Conservation (phyloP, 2,329 filamentous ascomycete genomes). For the Fusarium mexicanum region DNA sequence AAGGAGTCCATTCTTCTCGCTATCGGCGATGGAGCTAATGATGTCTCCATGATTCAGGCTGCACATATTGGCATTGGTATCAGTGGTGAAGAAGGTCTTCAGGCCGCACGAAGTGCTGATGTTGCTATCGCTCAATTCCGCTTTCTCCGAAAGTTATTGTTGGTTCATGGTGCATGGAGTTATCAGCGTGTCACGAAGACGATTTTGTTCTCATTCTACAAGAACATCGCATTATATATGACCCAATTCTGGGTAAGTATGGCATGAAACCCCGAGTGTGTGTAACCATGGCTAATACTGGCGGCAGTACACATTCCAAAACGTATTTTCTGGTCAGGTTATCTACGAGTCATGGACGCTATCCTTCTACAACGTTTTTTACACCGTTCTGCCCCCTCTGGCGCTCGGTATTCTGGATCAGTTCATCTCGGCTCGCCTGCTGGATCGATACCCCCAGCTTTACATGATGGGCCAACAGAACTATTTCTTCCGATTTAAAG, state of each 20-base stretch:
- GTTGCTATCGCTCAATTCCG: conserved; percentile 96
- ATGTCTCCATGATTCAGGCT: conserved; percentile 99
- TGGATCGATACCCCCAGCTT: conserved; percentile 95
- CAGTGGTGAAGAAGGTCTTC: conserved; percentile 94
- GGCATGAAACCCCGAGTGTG: background rate
- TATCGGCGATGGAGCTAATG: conserved; percentile 97
- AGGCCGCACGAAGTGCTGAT: conserved; percentile 94
- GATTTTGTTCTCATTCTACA: conserved; percentile 98
- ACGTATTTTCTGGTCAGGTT: conserved; percentile 95
- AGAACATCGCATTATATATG: conserved; percentile 98
- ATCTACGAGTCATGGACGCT: conserved; percentile 99
- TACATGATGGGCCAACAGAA: conserved; percentile 95
- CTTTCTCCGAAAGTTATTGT: conserved; percentile 89
- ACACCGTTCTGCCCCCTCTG: conserved; percentile 91
- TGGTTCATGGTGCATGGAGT: conserved; percentile 97
- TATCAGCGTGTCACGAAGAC: conserved; percentile 98
- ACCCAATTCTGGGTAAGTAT: conserved; percentile 94
- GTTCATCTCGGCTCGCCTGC: conserved; percentile 90
- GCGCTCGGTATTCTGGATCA: conserved; percentile 97
- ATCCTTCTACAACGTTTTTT: conserved; percentile 99
- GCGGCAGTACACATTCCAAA: conserved; percentile 90
- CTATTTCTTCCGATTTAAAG: conserved; percentile 90
- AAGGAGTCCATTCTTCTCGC: conserved; percentile 91
- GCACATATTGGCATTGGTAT: conserved; percentile 98
- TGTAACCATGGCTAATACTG: conserved; percentile 27